Conservation (phyloP, 106 monocot genomes). For the Alisma plantagoaquatica region DNA sequence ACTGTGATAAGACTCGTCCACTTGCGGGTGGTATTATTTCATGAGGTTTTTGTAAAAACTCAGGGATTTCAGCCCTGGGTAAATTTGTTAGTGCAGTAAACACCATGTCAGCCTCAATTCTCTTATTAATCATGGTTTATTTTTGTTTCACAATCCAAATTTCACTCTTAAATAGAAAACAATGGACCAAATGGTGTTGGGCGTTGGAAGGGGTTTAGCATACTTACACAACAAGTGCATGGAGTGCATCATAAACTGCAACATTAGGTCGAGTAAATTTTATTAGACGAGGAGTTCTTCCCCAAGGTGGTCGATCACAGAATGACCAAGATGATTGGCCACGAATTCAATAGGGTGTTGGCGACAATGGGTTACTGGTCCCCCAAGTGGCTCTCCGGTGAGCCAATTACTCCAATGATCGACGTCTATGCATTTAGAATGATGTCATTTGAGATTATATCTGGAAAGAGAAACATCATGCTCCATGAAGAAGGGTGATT, state of each 20-base stretch:
- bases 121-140: too few species aligned
- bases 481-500: not conserved
- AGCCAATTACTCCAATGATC: not conserved
- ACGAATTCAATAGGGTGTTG: constrained; percentile 2
- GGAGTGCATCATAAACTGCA: constrained; percentile 7
- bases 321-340: constrained; percentile 2
- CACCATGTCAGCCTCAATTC: too few species aligned
- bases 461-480: too few species aligned
- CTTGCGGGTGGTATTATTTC: too few species aligned
- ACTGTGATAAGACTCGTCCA: too few species aligned
- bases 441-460: too few species aligned
- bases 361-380: constrained; percentile 1
- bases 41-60: too few species aligned
- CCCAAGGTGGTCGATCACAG: constrained; percentile 4
- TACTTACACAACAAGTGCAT: constrained; percentile 5
- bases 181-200: constrained; percentile 1
- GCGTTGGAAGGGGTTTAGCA: too few species aligned
- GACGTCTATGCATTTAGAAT: constrained; percentile 5
- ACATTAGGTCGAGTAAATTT: constrained; percentile 5
- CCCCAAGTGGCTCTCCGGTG: constrained; percentile 5
- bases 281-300: too few species aligned
- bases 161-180: not conserved
- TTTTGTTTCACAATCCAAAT: too few species aligned
- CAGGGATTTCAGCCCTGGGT: too few species aligned
- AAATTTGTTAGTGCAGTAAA: too few species aligned